Evolutionary conservation across 768 basidiomycete species (phyloP).

Genomic region (Lactifluus pinguis): DNA sequence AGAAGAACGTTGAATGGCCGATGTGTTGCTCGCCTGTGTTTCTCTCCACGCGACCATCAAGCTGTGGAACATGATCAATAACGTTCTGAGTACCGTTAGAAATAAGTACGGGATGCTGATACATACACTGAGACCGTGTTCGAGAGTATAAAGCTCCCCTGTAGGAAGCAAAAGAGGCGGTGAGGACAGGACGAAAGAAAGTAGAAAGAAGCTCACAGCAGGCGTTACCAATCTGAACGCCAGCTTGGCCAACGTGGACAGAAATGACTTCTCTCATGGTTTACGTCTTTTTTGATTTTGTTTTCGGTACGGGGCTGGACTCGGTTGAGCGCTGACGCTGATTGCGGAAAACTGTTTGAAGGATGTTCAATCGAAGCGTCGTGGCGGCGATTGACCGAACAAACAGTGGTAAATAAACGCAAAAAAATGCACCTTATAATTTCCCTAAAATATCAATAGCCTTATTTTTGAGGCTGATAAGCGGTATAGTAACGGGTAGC

Average conservation of each 20-base stretch:
- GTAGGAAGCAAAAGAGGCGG: conserved; percentile 19
- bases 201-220: conserved; percentile 59
- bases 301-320: not conserved
- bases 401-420: not conserved
- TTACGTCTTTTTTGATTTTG: conserved; percentile 9
- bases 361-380: not conserved
- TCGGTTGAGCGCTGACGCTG: not conserved
- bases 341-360: not conserved
- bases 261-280: conserved; percentile 91
- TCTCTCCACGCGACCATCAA: conserved; percentile 83
- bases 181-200: conserved; percentile 16
- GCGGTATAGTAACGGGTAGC: conserved; percentile 4
- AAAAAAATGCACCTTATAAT: not conserved
- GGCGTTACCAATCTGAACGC: conserved; percentile 90
- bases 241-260: conserved; percentile 94
- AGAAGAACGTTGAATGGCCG: conserved; percentile 98
- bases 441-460: not conserved
- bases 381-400: not conserved
- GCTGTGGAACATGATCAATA: conserved; percentile 36
- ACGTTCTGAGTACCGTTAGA: not conserved
- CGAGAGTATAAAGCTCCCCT: conserved; percentile 98
- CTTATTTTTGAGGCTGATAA: not conserved
- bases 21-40: conserved; percentile 58
- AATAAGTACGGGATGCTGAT: not conserved
- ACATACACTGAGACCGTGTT: conserved; percentile 91